A percentile compares a stretch with the other conserved stretches of the same genome.
Evolutionary conservation across 495 filamentous ascomycete species (phyloP).

Genomic region (Alectoria sarmentosa): DNA sequence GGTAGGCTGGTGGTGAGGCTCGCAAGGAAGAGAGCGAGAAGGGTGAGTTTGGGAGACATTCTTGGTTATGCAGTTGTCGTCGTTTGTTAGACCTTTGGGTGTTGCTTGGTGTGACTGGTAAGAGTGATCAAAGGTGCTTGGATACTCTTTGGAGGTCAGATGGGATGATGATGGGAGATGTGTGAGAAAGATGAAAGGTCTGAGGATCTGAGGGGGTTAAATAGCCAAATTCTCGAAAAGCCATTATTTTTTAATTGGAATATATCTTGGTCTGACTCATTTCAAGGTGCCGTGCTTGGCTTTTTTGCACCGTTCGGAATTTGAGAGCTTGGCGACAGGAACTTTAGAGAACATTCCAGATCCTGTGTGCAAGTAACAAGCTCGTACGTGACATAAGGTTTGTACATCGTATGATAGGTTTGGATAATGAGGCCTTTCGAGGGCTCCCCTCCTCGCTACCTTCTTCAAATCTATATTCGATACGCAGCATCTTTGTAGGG

Average conservation of each 20-base stretch:
- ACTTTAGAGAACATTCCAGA: not conserved
- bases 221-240: not conserved
- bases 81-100: not conserved
- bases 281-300: not conserved
- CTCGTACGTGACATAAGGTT: not conserved
- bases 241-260: constrained; percentile 4
- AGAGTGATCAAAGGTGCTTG: not conserved
- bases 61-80: not conserved
- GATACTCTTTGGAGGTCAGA: not conserved
- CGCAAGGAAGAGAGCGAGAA: not conserved
- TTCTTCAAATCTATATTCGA: not conserved
- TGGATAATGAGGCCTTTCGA: not conserved
- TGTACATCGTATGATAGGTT: not conserved
- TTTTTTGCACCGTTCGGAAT: not conserved
- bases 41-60: not conserved
- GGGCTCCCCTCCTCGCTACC: not conserved
- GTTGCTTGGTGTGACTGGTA: not conserved
- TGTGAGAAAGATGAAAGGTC: not conserved
- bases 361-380: not conserved
- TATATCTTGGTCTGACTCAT: not conserved
- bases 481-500: too few relatives aligned
- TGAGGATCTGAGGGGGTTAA: not conserved
- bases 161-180: not conserved
- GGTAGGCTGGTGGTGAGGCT: not conserved
- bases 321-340: not conserved